Evolutionary conservation across 2,329 filamentous ascomycete genomes (phyloP).

Genomic region (Colletotrichum brevisporum): DNA sequence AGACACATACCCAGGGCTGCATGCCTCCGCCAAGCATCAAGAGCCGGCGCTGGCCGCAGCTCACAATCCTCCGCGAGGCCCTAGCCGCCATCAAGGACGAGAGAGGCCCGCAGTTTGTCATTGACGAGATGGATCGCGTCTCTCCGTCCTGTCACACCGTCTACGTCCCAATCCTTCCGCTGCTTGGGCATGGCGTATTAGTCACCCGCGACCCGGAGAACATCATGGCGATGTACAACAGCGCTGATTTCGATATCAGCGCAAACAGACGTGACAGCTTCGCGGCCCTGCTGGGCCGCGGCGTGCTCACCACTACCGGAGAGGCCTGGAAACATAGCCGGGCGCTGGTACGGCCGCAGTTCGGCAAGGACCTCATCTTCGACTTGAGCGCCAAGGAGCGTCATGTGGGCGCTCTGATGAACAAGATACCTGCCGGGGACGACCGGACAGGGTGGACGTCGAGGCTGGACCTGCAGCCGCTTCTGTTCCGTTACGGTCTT

Average conservation of each 20-base stretch:
- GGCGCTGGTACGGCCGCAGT: constrained; percentile 66
- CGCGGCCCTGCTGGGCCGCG: background rate
- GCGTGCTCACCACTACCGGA: constrained; percentile 69
- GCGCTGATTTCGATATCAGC: constrained; percentile 5
- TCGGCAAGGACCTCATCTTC: constrained; percentile 67
- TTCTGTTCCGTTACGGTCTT: constrained; percentile 76
- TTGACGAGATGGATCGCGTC: background rate
- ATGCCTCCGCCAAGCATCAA: background rate
- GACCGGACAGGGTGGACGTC: constrained; percentile 44
- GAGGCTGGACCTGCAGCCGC: constrained; percentile 70
- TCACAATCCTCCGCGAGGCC: constrained; percentile 4
- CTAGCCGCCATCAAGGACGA: background rate
- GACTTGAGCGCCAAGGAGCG: constrained; percentile 79
- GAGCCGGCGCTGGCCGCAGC: background rate
- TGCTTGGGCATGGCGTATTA: background rate
- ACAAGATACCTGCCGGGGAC: constrained; percentile 69
- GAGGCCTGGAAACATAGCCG: constrained; percentile 64
- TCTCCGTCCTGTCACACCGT: background rate
- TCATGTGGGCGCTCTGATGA: constrained; percentile 73
- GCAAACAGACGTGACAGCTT: background rate
- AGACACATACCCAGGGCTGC: background rate
- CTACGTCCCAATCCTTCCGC: background rate
- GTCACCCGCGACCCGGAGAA: constrained; percentile 5
- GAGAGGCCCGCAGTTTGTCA: background rate
- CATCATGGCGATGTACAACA: background rate